phyloP scores from a whole-genome alignment of 2,329 filamentous ascomycete genomes.

The Stagonosporopsis rhizophila region DNA sequence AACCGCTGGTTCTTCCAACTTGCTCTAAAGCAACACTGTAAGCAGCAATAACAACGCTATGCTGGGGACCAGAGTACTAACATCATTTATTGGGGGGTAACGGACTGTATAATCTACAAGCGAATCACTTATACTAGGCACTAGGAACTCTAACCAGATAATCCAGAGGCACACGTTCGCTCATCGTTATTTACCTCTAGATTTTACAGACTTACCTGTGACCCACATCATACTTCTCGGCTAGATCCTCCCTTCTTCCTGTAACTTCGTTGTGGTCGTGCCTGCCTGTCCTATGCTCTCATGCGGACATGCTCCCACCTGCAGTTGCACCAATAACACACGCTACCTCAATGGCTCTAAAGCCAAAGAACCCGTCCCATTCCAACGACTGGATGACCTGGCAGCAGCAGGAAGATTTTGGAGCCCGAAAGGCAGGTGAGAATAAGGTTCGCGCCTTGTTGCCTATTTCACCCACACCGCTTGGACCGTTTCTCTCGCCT shows the following conservation, averaged over 20 bases:
- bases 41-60: too few relatives aligned
- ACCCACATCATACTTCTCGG: background rate
- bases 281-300: constrained; percentile 5
- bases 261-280: background rate
- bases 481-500: background rate
- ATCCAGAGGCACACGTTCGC: background rate
- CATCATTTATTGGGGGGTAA: too few relatives aligned
- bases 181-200: background rate
- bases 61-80: too few relatives aligned
- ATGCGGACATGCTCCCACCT: background rate
- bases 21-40: too few relatives aligned
- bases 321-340: background rate
- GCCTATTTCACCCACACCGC: background rate
- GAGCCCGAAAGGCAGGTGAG: constrained; percentile 24
- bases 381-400: constrained; percentile 22
- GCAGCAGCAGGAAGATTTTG: constrained; percentile 29
- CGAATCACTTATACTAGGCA: too few relatives aligned
- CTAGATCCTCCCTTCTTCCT: background rate
- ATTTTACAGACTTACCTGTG: background rate
- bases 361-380: background rate
- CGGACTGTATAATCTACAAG: too few relatives aligned
- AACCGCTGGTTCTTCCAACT: too few relatives aligned
- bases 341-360: background rate
- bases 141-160: background rate
- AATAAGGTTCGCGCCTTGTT: background rate